Conservation (phyloP, 305 asterid genomes). For the Fraxinus sp. region DNA sequence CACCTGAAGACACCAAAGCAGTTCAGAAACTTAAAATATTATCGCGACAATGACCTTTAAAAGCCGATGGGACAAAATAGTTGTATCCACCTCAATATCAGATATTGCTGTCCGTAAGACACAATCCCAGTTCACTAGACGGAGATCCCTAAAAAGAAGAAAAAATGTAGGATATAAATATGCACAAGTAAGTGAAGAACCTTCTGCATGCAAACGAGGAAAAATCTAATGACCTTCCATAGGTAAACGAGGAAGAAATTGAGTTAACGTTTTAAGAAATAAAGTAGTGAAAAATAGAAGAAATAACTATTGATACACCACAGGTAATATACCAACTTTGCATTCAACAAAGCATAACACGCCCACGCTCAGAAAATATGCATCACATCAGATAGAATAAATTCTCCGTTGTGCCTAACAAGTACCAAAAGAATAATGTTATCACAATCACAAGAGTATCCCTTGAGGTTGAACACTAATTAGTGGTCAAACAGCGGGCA, state of each 20-base stretch:
- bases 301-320: not conserved
- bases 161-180: constrained; percentile 16
- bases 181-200: constrained; percentile 16
- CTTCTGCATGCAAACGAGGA: constrained; percentile 18
- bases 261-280: not conserved
- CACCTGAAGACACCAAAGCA: constrained; percentile 52
- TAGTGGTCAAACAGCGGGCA: constrained; percentile 16
- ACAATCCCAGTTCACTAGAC: constrained; percentile 97
- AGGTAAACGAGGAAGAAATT: not conserved
- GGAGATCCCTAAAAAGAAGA: constrained; percentile 63
- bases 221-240: not conserved
- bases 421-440: not conserved
- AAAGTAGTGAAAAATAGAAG: not conserved
- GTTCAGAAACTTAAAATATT: constrained; percentile 22
- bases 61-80: constrained; percentile 4
- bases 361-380: not conserved
- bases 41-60: constrained; percentile 8
- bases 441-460: not conserved
- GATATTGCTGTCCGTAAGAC: constrained; percentile 91
- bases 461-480: not conserved
- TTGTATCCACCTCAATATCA: constrained; percentile 74
- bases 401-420: not conserved
- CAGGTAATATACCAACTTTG: not conserved
- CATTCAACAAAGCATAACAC: not conserved
- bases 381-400: not conserved